phyloP scores from a whole-genome alignment of 164 flowering plant species.

The Umbilicus rupestris region DNA sequence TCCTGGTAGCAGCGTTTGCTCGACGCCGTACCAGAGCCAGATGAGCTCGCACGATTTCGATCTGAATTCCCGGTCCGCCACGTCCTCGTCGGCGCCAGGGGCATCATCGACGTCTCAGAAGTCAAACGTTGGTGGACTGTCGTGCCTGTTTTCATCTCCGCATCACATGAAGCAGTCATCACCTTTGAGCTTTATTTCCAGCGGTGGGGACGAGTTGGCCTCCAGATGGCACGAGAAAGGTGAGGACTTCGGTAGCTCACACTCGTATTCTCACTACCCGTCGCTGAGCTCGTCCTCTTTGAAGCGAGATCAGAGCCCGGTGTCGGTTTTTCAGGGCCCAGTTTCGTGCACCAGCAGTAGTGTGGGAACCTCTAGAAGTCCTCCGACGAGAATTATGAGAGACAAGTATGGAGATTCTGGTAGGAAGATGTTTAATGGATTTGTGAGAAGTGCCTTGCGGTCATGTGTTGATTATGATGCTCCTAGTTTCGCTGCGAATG shows the following conservation, averaged over 20 bases:
- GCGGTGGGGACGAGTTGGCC: constrained; percentile 25
- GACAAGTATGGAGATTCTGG: constrained; percentile 29
- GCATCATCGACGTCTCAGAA: constrained; percentile 35
- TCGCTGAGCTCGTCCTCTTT: constrained; percentile 32
- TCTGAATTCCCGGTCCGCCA: constrained; percentile 34
- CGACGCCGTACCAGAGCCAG: constrained; percentile 52
- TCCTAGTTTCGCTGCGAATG: constrained; percentile 27
- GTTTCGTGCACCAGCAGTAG: constrained; percentile 37
- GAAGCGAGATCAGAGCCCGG: constrained; percentile 75
- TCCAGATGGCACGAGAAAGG: constrained; percentile 28
- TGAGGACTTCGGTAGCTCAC: constrained; percentile 63
- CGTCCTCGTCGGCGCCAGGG: constrained; percentile 33
- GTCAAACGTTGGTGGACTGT: constrained; percentile 66
- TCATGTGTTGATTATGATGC: constrained; percentile 67
- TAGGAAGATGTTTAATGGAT: constrained; percentile 55
- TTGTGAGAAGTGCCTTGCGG: constrained; percentile 55
- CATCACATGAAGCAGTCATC: constrained; percentile 20
- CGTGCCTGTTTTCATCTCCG: constrained; percentile 58
- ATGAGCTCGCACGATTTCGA: constrained; percentile 62
- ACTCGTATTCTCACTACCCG: constrained; percentile 36
- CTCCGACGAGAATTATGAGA: constrained; percentile 30
- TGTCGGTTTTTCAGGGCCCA: constrained; percentile 80
- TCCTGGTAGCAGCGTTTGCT: constrained; percentile 71
- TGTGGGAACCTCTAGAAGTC: constrained; percentile 40
- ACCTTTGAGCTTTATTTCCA: constrained; percentile 24